Base-by-base conservation (phyloP, 2,329 filamentous ascomycete genomes). In the Trichoderma sp. region DNA sequence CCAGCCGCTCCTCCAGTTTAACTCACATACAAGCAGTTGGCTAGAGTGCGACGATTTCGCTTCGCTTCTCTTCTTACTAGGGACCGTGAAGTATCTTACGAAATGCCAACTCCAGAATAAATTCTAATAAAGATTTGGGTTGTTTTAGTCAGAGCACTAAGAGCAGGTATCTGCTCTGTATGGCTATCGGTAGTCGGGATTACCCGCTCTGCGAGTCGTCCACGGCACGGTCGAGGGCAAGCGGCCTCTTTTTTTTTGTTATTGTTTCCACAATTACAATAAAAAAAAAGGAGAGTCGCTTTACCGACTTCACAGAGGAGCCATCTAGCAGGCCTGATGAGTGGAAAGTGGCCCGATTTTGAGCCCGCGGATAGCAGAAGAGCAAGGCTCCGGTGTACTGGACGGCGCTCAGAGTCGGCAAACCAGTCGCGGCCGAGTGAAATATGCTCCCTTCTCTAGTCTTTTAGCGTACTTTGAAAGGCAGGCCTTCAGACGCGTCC, bases 331-430 rank as follows among this genome's bases (percentile, higher is more conserved):
- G 27, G 47, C 49, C 33, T 29, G 21, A 37, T 27, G 47, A 66
- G 63, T 66, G 63, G 63, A 40, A 66, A 49, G 58, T 66, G 63
- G 47, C 49, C 63, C 63, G 63, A 66, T 66, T 66, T 66, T 58
- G 53, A 66, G 40, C 58, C 40, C 55, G 40, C 63, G 63, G 63
- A 35, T 66, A 52, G 47, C 57, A 49, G 47, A 65, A 66, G 63
- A 40, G 31, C 58, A 53, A 53, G 49, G 16, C 47, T 60, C 57
- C 57, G 53, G 43, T 60, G 24, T 21, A 35, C 55, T 33, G 65
- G 31, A 53, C 47, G 35, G 29, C 33, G 47, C 40, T 37, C 63
- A 58, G 53, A 27, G 55, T 58, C 63, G 63, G 63, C 55, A 59
- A 66, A 66, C 29, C 21, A 11, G 40, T 35, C 8, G n/a, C 19